Conservation (phyloP, 257 asterid genomes). For the Solanum habrochaites region DNA sequence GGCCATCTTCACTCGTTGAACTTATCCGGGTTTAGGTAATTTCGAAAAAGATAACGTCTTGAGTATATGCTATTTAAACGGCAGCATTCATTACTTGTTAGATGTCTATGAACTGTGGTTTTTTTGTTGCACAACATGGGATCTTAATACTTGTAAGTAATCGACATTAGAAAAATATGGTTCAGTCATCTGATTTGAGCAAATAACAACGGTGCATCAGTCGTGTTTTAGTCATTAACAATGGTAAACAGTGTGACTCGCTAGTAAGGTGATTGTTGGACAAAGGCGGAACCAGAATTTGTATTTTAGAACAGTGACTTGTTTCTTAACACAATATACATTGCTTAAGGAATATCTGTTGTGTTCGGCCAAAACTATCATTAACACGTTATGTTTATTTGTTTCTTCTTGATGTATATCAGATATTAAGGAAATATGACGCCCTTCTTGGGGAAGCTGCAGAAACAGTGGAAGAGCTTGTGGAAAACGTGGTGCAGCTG, state of each 20-base stretch:
- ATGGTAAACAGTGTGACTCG: background rate
- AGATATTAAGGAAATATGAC: slow-evolving; percentile 51
- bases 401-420: slow-evolving; percentile 1
- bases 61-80: background rate
- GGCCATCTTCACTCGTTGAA: slow-evolving; percentile 50
- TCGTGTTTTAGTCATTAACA: background rate
- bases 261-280: background rate
- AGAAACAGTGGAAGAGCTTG: slow-evolving; percentile 23
- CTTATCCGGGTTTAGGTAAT: slow-evolving; percentile 60
- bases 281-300: background rate
- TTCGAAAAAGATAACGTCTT: background rate
- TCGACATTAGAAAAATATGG: background rate
- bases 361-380: background rate
- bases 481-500: slow-evolving; percentile 19
- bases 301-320: background rate
- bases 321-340: background rate
- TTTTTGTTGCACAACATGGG: background rate
- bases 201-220: background rate
- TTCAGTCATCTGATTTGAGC: background rate
- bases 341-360: background rate
- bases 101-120: background rate
- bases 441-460: slow-evolving; percentile 28
- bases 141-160: background rate
- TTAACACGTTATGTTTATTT: background rate
- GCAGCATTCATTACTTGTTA: background rate